Evolutionary conservation across 768 basidiomycete genomes (phyloP), one percentile per base, ranked within the genome.

Genomic region (Cystofilobasidium capitatum): DNA sequence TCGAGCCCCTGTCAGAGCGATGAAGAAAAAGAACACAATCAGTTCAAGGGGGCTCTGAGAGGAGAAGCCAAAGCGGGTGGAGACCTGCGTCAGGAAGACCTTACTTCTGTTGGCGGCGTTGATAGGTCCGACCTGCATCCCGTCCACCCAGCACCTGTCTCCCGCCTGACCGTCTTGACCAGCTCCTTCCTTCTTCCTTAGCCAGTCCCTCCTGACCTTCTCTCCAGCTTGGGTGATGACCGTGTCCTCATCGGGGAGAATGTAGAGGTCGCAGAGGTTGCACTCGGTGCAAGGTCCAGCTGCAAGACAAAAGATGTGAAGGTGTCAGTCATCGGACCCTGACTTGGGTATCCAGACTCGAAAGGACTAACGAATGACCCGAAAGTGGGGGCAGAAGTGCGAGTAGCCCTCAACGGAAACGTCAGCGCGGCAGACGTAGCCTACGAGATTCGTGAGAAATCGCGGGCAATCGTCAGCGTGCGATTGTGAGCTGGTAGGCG

Each of bases 401-500:
- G 49, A 44, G 35, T 69, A 69, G 20, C 68, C 68, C 36, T 69
- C 68, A 1, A 37, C 44, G 13, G n/a, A 37, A 24, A 69, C 39
- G 58, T 69, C 55, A 3, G 68, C 62, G 42, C 68, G 68, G 37
- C 68, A 69, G 33, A 69, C 49, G 55, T 69, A 69, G 60, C 64
- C 51, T 58, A 36, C 26, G 26, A 58, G n/a, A n/a, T n/a, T n/a
- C n/a, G n/a, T n/a, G n/a, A n/a, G n/a, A n/a, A n/a, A n/a, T n/a
- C n/a, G n/a, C n/a, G n/a, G n/a, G n/a, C n/a, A n/a, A n/a, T n/a
- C n/a, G n/a, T n/a, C n/a, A 17, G 31, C 31, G 49, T 42, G 51
- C 12, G 45, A 36, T 54, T 10, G 36, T 1, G 17, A 16, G 37
- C 31, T 24, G 44, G 45, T 35, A 59, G 45, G 7, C 22, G 45